Evolutionary conservation across 306 rosid species (phyloP), one percentile per base, ranked within the genome.

Genomic region (Acacia confusa): DNA sequence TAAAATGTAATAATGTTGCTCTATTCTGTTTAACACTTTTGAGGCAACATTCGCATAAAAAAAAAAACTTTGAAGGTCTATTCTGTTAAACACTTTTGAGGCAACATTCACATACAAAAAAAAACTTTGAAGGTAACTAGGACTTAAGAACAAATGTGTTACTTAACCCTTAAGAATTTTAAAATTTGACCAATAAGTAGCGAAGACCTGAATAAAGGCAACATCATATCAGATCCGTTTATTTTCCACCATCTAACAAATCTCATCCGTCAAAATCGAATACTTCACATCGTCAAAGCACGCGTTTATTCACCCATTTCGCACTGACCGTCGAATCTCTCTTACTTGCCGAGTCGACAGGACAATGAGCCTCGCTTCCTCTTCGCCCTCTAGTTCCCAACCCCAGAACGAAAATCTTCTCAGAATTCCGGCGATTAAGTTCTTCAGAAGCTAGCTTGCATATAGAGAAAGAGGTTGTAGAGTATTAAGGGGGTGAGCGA

Each of bases 321-420:
- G 27, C 65, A 71, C 75, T 48, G 52, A 64, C 79, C 68, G 60
- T 48, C 36, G 36, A 24, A 34, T 41, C 60, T 11, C 67, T 47
- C 76, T 38, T 81, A 38, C 68, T 63, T 70, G 75, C 50, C 75
- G n/a, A 83, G 92, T 74, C 89, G 87, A 88, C 89, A 70, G 17
- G 17, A 14, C 52, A 47, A 47, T n/a, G n/a, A 47, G 17, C 52
- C 52, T 47, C 52, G 4, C 19, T 47, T 13, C 52, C 2, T 45
- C 52, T 45, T 14, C 16, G 17, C 52, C 52, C 4, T 14, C 52
- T 12, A 2, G 6, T 15, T 60, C 65, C 67, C 32, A 25, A 30
- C 24, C 38, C 55, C 20, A 22, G 15, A 45, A 60, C 47, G 63
- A 28, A 19, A 65, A 45, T 60, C 47, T 66, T 20, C 48, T 48